Evolutionary conservation across 768 basidiomycete species (phyloP), one percentile per base, ranked within the genome.

Genomic region (Pisolithus albus): DNA sequence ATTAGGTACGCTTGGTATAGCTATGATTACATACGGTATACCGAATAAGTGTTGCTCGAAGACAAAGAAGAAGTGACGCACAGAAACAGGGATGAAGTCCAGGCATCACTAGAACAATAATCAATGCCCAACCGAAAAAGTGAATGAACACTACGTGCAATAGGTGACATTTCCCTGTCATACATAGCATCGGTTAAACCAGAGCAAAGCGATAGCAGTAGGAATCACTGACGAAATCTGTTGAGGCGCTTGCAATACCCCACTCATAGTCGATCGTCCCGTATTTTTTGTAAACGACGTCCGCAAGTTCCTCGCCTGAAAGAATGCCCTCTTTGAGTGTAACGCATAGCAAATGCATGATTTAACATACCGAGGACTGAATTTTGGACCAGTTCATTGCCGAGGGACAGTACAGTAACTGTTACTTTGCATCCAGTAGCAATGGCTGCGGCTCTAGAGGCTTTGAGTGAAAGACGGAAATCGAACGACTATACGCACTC

Each of bases 201-300:
- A 44, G n/a, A 8, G 26, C 2, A 24, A 5, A 26, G 4, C 24
- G 6, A 23, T 6, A 26, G 4, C 13, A 16, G 43, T 24, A 7
- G 16, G 16, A 26, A n/a, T 5, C 21, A 45, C 85, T 71, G 57
- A 89, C 89, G 56, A 92, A 91, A 62, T 91, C 89, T 4, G 89
- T 91, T 6, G 87, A 91, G 10, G 86, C 88, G 43, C 75, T 75
- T 5, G 71, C 68, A 58, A 85, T 85, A 40, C 87, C 82, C 75
- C 79, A 82, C 53, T 79, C 76, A 59, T 82, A 78, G 61, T 85
- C 82, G 49, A 85, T 72, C 2, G 68, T 67, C 0, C 83, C 86
- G 53, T 82, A 85, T 49, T 79, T 79, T 55, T 78, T 81, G n/a
- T 74, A 67, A 30, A 81, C 75, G 39, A 86, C 73, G 44, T 78